Conservation (phyloP, 75 land plant genomes). For the Pseudotsuga menziesii region DNA sequence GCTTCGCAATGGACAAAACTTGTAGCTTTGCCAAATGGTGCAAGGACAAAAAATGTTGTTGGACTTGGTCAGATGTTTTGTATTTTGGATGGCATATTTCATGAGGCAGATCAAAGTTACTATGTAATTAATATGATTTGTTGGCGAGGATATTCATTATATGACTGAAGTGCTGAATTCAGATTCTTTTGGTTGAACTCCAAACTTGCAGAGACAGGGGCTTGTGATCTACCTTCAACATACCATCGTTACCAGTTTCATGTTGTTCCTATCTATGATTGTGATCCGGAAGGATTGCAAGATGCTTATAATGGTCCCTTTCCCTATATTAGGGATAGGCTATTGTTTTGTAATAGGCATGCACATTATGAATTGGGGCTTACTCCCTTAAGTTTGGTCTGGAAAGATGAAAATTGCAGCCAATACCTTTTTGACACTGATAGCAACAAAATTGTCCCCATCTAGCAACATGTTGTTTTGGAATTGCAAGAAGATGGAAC, state of each 20-base stretch:
- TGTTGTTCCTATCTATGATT: constrained; percentile 68
- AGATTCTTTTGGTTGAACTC: constrained; percentile 94
- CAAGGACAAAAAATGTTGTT: constrained; percentile 41
- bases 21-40: constrained; percentile 86
- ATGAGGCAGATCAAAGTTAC: constrained; percentile 86
- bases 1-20: constrained; percentile 72
- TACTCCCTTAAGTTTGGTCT: constrained; percentile 81
- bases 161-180: constrained; percentile 90
- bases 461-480: constrained; percentile 95
- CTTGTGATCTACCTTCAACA: constrained; percentile 55
- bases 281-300: constrained; percentile 58
- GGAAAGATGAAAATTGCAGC: constrained; percentile 94
- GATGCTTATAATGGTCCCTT: constrained; percentile 64
- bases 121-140: constrained; percentile 94
- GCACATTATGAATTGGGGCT: constrained; percentile 88
- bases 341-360: constrained; percentile 92
- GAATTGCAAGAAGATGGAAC: no score
- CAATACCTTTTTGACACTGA: constrained; percentile 92
- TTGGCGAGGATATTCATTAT: constrained; percentile 89
- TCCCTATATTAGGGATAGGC: constrained; percentile 80
- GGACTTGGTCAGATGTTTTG: constrained; percentile 54
- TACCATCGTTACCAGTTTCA: constrained; percentile 79
- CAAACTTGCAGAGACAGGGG: constrained; percentile 84
- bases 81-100: constrained; percentile 91
- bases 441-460: constrained; percentile 73